These are phyloP conservation scores for Martiniozyma asiatica DNA, from an alignment of 1,139 yeast species.

Conservation along the genomic window DNA sequence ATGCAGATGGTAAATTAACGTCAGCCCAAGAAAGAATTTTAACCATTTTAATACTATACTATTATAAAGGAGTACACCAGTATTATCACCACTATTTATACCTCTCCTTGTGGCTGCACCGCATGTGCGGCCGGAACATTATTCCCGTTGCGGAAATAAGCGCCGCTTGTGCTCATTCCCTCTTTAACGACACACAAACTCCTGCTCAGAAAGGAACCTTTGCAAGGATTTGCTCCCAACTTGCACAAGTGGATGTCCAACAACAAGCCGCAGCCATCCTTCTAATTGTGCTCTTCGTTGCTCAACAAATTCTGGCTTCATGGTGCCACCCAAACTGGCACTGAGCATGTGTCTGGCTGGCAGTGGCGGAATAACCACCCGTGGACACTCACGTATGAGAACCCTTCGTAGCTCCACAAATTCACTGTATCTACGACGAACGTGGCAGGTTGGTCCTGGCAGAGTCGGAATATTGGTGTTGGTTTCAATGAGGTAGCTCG, in stretches of 20 bases:
- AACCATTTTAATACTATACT: too few relatives aligned
- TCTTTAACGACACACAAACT: too few relatives aligned
- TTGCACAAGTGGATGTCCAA: constrained; percentile 89
- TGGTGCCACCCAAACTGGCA: constrained; percentile 45
- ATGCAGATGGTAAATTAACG: constrained; percentile 12
- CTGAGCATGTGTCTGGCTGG: constrained; percentile 74
- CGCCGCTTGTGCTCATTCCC: too few relatives aligned
- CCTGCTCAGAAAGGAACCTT: too few relatives aligned
- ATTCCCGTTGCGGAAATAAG: too few relatives aligned
- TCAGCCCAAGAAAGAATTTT: constrained; percentile 17
- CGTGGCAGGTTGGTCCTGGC: constrained; percentile 50
- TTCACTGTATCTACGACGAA: constrained; percentile 82
- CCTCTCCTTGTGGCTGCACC: too few relatives aligned
- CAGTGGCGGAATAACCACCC: constrained; percentile 74
- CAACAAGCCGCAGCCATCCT: constrained; percentile 65
- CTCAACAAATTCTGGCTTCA: constrained; percentile 76
- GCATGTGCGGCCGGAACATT: too few relatives aligned
- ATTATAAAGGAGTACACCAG: too few relatives aligned
- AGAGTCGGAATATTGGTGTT: constrained; percentile 84
- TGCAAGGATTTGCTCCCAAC: too few relatives aligned
- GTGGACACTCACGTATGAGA: constrained; percentile 47
- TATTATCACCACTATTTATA: too few relatives aligned
- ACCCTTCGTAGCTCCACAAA: constrained; percentile 72
- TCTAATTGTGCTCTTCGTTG: constrained; percentile 77
- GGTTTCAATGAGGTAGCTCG: constrained; percentile 87